Evolutionary conservation across 2,329 filamentous ascomycete genomes (phyloP).

Genomic region (Hymenoscyphus linearis): DNA sequence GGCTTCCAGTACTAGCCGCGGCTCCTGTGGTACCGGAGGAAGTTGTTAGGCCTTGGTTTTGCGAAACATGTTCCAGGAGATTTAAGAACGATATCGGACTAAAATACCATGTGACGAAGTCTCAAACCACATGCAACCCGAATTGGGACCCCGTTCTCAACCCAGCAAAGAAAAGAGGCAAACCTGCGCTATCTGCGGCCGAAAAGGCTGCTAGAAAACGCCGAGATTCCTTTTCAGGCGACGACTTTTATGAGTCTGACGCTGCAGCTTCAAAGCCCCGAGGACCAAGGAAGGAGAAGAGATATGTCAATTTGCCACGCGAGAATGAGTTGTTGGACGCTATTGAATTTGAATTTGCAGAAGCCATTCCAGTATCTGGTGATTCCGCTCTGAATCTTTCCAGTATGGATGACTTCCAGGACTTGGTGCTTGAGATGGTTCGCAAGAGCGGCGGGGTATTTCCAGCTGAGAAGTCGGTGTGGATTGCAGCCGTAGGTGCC

Average conservation of each 20-base stretch:
- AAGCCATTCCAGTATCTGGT: background rate
- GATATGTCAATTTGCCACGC: slow-evolving; percentile 1
- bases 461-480: slow-evolving; percentile 27
- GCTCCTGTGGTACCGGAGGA: slow-evolving; percentile 15
- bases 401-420: slow-evolving; percentile 11
- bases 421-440: slow-evolving; percentile 20
- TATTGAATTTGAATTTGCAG: background rate
- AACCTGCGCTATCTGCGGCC: background rate
- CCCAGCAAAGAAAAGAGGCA: background rate
- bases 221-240: background rate
- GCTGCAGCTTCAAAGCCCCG: no score
- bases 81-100: slow-evolving; percentile 33
- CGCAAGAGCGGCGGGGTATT: slow-evolving; percentile 24
- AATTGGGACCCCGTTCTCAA: slow-evolving; percentile 16
- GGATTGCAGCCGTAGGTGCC: slow-evolving; percentile 26
- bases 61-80: slow-evolving; percentile 25
- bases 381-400: background rate
- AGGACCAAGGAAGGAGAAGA: background rate
- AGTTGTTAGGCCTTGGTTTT: slow-evolving; percentile 27
- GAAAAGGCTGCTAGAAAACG: background rate
- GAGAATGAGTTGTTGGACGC: slow-evolving; percentile 1
- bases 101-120: slow-evolving; percentile 30
- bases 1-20: background rate
- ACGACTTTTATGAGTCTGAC: slow-evolving; percentile 2
- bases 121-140: slow-evolving; percentile 31